phyloP scores from a whole-genome alignment of 2,329 filamentous ascomycete species.

The Aureobasidium sp. region DNA sequence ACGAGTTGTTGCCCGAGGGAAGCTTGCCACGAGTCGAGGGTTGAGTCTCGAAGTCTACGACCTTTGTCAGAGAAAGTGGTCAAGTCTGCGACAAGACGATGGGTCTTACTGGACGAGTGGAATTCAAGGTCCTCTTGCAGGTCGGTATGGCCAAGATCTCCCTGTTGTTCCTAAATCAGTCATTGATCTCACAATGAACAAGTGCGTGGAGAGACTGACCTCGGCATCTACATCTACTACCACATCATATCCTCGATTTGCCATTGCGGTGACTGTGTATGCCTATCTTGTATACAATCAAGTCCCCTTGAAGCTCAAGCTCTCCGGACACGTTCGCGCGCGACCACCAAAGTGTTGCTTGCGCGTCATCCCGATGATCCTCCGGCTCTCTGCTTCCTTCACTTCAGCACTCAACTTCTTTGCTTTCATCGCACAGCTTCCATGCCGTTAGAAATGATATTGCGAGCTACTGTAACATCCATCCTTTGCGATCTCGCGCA shows the following conservation, averaged over 20 bases:
- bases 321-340: constrained; percentile 10
- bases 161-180: constrained; percentile 67
- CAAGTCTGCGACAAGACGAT: neutral
- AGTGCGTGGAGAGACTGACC: constrained; percentile 44
- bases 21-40: constrained; percentile 46
- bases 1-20: constrained; percentile 35
- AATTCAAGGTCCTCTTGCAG: constrained; percentile 96
- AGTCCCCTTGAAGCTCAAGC: constrained; percentile 5
- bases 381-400: neutral
- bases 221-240: constrained; percentile 97
- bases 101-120: constrained; percentile 67
- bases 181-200: neutral
- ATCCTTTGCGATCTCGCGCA: neutral
- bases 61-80: neutral
- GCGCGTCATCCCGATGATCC: constrained; percentile 2
- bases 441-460: neutral
- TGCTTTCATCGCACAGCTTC: too few relatives aligned
- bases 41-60: constrained; percentile 58
- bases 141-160: constrained; percentile 95
- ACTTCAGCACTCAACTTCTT: neutral
- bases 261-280: constrained; percentile 22
- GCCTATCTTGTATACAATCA: neutral
- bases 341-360: neutral
- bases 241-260: constrained; percentile 84
- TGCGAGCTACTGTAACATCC: neutral